phyloP scores from a whole-genome alignment of 192 early-diverging fungal species.

The Glomus cerebriforme region DNA sequence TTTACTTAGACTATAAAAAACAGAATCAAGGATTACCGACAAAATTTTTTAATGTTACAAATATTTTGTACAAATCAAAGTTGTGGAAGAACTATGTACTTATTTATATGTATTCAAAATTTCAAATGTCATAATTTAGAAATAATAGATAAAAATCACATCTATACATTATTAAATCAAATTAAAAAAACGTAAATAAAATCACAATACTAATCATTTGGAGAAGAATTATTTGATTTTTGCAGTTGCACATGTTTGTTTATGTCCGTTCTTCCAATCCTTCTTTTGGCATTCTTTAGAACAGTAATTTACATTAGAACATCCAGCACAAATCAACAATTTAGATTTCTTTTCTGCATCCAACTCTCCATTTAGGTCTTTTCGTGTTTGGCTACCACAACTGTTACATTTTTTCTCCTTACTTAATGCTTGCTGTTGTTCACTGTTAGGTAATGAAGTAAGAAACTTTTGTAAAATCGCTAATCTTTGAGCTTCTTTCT shows the following conservation, averaged over 20 bases:
- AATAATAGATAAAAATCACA: not conserved
- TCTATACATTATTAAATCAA: not conserved
- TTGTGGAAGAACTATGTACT: too few relatives aligned
- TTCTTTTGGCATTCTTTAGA: conserved; percentile 59
- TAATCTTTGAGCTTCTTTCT: conserved; percentile 20
- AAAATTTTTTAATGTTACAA: too few relatives aligned
- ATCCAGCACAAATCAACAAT: conserved; percentile 55
- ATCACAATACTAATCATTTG: not conserved
- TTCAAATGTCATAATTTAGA: not conserved
- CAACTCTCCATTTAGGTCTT: conserved; percentile 16
- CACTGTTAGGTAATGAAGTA: conserved; percentile 14
- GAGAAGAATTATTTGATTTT: not conserved
- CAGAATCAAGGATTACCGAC: too few relatives aligned
- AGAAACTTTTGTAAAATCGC: conserved; percentile 36
- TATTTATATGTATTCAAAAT: not conserved
- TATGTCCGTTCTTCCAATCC: conserved; percentile 58
- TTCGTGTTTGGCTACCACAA: conserved; percentile 38
- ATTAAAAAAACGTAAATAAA: not conserved
- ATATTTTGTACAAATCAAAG: too few relatives aligned
- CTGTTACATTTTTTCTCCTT: conserved; percentile 37
- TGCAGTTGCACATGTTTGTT: conserved; percentile 39
- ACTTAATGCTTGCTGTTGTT: not conserved
- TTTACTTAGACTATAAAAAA: too few relatives aligned
- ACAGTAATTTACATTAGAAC: conserved; percentile 59
- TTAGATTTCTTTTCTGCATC: conserved; percentile 33